These are phyloP conservation scores for Diaporthe capsici DNA, from an alignment of 2,329 filamentous ascomycete genomes.

Conservation along the genomic window DNA sequence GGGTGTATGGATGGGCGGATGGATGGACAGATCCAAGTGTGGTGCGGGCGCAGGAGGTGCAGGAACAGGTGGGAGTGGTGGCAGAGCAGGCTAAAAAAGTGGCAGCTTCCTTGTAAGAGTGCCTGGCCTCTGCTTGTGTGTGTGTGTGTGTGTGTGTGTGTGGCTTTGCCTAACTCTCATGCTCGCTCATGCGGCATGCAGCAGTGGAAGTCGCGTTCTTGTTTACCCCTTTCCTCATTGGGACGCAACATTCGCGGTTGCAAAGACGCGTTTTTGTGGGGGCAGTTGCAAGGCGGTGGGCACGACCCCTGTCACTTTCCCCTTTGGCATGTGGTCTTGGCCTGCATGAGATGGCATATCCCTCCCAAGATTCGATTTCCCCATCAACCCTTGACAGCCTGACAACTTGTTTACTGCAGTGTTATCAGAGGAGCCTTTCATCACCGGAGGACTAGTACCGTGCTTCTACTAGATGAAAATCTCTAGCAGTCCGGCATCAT, in stretches of 20 bases:
- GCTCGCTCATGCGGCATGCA: background rate
- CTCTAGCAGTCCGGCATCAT: background rate
- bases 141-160: background rate
- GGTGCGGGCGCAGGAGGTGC: constrained; percentile 22
- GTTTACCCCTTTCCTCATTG: constrained; percentile 43
- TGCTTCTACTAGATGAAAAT: background rate
- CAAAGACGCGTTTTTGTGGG: constrained; percentile 38
- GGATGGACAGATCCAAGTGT: constrained; percentile 26
- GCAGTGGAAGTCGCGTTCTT: constrained; percentile 39
- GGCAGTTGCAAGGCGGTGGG: constrained; percentile 11
- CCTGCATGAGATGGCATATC: constrained; percentile 29
- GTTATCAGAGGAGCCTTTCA: background rate
- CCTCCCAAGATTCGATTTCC: constrained; percentile 32
- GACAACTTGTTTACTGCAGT: constrained; percentile 11
- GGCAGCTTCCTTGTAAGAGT: constrained; percentile 37
- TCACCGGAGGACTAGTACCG: background rate
- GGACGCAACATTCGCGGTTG: constrained; percentile 37
- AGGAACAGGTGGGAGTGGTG: constrained; percentile 30
- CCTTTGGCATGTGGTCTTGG: constrained; percentile 27
- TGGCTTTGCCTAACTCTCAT: background rate
- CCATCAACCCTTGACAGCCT: constrained; percentile 17
- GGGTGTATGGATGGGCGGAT: constrained; percentile 20
- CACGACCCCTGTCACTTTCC: constrained; percentile 27
- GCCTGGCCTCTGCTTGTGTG: background rate
- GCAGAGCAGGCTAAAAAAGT: constrained; percentile 33